A percentile compares a stretch with the other conserved stretches of the same genome.
These are phyloP conservation scores for Deakozyma indianensis DNA, from an alignment of 805 yeast genomes.

Conservation along the genomic window DNA sequence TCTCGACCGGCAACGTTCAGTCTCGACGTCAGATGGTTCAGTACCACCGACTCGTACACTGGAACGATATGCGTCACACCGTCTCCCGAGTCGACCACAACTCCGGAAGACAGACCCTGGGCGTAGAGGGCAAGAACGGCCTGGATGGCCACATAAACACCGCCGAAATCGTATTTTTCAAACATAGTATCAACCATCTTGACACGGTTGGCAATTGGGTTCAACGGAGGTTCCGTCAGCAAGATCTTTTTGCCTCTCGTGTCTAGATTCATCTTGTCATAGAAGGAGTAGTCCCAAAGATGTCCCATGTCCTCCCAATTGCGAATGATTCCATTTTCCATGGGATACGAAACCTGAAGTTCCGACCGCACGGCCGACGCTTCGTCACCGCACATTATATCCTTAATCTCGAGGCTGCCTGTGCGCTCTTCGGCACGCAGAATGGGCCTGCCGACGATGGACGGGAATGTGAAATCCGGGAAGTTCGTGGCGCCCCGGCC, in stretches of 20 bases:
- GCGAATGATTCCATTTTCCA: conserved; percentile 96
- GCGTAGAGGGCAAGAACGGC: conserved; percentile 97
- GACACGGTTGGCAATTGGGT: conserved; percentile 82
- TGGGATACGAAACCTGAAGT: conserved; percentile 88
- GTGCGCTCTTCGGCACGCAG: conserved; percentile 89
- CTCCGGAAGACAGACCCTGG: conserved; percentile 92
- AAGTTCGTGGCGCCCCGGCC: conserved; percentile 95
- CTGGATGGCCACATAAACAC: conserved; percentile 91
- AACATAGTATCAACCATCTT: conserved; percentile 87
- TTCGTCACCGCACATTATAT: conserved; percentile 95
- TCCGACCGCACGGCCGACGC: conserved; percentile 84
- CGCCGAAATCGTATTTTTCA: conserved; percentile 80
- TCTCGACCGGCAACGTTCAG: conserved; percentile 97
- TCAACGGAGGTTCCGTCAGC: conserved; percentile 96
- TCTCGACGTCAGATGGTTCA: conserved; percentile 83
- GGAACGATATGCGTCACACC: conserved; percentile 99
- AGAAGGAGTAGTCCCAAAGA: conserved; percentile 94
- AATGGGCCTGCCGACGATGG: conserved; percentile 95
- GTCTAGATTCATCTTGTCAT: conserved; percentile 74
- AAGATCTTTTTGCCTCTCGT: conserved; percentile 63
- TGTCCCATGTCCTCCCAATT: conserved; percentile 99
- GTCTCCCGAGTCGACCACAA: conserved; percentile 96
- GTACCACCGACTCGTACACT: conserved; percentile 92
- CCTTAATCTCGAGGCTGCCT: conserved; percentile 67
- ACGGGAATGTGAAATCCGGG: conserved; percentile 94